These are phyloP conservation scores for Daldinia eschscholtzii DNA, from an alignment of 2,329 filamentous ascomycete genomes.

Conservation along the genomic window DNA sequence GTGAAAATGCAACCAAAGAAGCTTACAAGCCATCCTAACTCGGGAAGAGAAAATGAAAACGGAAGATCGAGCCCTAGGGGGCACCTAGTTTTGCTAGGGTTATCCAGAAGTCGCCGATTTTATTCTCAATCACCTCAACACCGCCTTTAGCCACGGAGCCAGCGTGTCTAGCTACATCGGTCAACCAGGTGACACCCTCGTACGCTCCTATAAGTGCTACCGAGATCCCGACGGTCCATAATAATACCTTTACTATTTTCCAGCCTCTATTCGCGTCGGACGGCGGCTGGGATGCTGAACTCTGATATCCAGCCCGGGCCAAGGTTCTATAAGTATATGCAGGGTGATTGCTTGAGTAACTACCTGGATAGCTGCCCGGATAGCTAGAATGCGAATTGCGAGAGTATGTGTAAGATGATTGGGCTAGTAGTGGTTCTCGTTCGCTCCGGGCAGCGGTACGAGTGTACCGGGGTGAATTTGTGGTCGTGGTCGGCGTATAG, in stretches of 20 bases:
- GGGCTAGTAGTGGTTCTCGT: conserved; percentile 16
- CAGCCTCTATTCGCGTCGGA: conserved; percentile 14
- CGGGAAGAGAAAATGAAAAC: background rate
- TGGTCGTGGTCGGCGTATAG: conserved; percentile 3
- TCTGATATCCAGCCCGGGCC: background rate
- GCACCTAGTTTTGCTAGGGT: background rate
- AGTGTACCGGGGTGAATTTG: conserved; percentile 2
- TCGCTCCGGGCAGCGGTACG: conserved; percentile 18
- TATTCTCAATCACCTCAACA: conserved; percentile 5
- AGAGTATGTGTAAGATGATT: conserved; percentile 16
- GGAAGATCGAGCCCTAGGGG: background rate
- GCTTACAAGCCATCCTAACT: background rate
- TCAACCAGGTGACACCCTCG: conserved; percentile 21
- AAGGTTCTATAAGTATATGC: conserved; percentile 2
- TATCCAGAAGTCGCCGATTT: conserved; percentile 18
- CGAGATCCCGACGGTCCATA: conserved; percentile 12
- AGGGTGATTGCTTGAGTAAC: conserved; percentile 17
- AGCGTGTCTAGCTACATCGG: conserved; percentile 3
- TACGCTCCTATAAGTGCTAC: conserved; percentile 21
- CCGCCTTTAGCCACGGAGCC: conserved; percentile 15
- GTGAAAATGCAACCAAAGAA: conserved; percentile 14
- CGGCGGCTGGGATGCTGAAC: conserved; percentile 2
- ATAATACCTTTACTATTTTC: conserved; percentile 23
- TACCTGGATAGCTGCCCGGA: conserved; percentile 13
- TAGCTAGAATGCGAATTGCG: conserved; percentile 9